Conservation (phyloP, 1,284 basidiomycete species). For the Ustilago trichophora region DNA sequence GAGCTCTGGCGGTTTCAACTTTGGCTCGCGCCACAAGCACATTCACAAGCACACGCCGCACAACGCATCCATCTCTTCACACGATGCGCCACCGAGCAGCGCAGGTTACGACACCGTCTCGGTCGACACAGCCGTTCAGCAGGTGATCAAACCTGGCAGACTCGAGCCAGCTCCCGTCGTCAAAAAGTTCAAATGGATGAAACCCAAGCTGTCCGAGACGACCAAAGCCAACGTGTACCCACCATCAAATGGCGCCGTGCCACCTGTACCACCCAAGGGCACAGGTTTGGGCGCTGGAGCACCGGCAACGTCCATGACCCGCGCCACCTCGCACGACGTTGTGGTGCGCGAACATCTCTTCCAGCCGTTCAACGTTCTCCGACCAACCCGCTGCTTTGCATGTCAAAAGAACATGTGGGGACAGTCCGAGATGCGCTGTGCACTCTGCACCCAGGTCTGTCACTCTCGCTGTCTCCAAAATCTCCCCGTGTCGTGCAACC, state of each 20-base stretch:
- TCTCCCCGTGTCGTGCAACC: conserved; percentile 55
- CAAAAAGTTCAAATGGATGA: conserved; percentile 72
- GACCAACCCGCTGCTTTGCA: conserved; percentile 90
- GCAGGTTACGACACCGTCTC: conserved; percentile 35
- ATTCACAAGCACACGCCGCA: conserved; percentile 30
- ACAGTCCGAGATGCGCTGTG: conserved; percentile 84
- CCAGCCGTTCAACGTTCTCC: conserved; percentile 85
- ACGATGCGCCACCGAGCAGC: conserved; percentile 31
- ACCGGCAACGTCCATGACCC: conserved; percentile 18
- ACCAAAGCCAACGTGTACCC: conserved; percentile 23
- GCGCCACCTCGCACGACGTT: conserved; percentile 41
- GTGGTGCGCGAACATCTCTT: conserved; percentile 76
- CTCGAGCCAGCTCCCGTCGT: conserved; percentile 67
- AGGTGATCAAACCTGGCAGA: conserved; percentile 66
- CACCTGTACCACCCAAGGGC: conserved; percentile 39
- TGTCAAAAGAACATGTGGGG: conserved; percentile 99
- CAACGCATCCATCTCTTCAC: conserved; percentile 43
- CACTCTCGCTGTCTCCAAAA: conserved; percentile 56
- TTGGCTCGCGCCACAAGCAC: conserved; percentile 49
- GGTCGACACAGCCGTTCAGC: conserved; percentile 67
- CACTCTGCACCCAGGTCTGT: conserved; percentile 65
- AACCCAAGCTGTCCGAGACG: conserved; percentile 62
- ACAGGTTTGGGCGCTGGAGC: conserved; percentile 1
- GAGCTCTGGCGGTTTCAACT: conserved; percentile 35
- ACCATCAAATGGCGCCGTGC: conserved; percentile 7